Conservation (phyloP, 2,329 filamentous ascomycete species). For the Alternaria dauci region DNA sequence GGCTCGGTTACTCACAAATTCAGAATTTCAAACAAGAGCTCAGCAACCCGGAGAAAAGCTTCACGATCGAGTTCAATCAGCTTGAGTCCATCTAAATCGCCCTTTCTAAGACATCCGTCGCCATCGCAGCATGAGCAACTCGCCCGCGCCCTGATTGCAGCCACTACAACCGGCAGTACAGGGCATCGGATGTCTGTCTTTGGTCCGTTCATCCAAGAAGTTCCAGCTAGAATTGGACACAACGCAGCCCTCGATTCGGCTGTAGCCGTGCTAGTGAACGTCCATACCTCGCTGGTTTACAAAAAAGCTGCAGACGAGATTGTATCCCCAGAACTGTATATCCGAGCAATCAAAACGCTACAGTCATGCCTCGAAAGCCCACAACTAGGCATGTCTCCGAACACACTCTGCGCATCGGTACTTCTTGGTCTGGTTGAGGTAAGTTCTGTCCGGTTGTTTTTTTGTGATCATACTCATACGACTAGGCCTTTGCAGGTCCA, state of each 20-base stretch:
- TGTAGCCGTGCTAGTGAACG: conserved; percentile 41
- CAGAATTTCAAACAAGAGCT: conserved; percentile 28
- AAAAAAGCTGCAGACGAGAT: conserved; percentile 34
- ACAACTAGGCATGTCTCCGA: conserved; percentile 40
- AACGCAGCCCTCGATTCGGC: conserved; percentile 45
- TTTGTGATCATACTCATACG: not conserved
- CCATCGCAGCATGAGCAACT: conserved; percentile 40
- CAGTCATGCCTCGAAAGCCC: conserved; percentile 41
- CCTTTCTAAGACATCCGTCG: conserved; percentile 34
- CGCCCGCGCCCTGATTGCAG: conserved; percentile 37
- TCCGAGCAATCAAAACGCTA: conserved; percentile 42
- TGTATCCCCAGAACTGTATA: conserved; percentile 38
- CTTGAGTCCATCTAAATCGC: conserved; percentile 25
- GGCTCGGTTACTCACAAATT: conserved; percentile 44
- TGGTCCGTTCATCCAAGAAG: conserved; percentile 42
- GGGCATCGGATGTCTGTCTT: conserved; percentile 45
- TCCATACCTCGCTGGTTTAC: conserved; percentile 37
- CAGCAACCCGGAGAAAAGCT: conserved; percentile 11
- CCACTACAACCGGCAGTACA: conserved; percentile 34
- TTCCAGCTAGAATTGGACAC: conserved; percentile 42
- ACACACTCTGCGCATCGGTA: conserved; percentile 47
- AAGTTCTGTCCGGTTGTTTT: not conserved
- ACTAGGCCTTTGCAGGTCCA: conserved; percentile 43
- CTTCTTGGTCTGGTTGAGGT: conserved; percentile 46
- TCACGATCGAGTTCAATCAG: conserved; percentile 21